phyloP scores from a whole-genome alignment of 192 early-diverging fungal species.

The Entomortierella chlamydospora region DNA sequence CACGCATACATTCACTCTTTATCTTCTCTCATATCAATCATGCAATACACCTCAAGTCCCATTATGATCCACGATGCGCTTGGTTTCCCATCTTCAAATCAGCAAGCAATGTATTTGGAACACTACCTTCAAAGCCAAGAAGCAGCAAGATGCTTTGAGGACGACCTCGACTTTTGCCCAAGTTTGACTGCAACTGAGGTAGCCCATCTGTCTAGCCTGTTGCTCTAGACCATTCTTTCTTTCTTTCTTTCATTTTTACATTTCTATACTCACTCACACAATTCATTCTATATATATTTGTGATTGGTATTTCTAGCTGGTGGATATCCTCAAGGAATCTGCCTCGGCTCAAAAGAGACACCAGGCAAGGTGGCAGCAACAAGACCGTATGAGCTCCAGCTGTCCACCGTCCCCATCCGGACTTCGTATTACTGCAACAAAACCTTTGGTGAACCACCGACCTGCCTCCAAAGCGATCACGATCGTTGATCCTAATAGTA shows the following conservation, averaged over 20 bases:
- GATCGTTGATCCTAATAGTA: conserved; percentile 28
- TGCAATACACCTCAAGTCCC: neutral
- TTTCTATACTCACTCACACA: neutral
- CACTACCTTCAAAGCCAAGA: conserved; percentile 18
- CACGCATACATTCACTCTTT: too few species aligned
- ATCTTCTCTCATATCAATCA: too few species aligned
- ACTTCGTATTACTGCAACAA: neutral
- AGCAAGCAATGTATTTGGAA: conserved; percentile 18
- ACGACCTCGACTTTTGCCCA: conserved; percentile 49
- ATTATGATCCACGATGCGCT: neutral
- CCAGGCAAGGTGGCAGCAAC: neutral
- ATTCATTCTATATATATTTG: neutral
- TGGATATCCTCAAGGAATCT: neutral
- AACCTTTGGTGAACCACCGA: neutral
- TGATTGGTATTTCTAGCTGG: neutral
- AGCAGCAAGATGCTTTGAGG: conserved; percentile 43
- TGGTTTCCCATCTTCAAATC: neutral
- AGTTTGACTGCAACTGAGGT: conserved; percentile 32
- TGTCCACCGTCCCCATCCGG: neutral
- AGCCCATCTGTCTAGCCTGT: neutral
- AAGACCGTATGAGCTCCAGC: neutral
- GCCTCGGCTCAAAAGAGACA: conserved; percentile 1
- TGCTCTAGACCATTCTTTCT: too few species aligned
- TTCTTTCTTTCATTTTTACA: too few species aligned
- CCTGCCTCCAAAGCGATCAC: conserved; percentile 13